A percentile compares a stretch with the other conserved stretches of the same genome.
Conservation (phyloP, 495 filamentous ascomycete species). For the Lineolata rhizophorae region DNA sequence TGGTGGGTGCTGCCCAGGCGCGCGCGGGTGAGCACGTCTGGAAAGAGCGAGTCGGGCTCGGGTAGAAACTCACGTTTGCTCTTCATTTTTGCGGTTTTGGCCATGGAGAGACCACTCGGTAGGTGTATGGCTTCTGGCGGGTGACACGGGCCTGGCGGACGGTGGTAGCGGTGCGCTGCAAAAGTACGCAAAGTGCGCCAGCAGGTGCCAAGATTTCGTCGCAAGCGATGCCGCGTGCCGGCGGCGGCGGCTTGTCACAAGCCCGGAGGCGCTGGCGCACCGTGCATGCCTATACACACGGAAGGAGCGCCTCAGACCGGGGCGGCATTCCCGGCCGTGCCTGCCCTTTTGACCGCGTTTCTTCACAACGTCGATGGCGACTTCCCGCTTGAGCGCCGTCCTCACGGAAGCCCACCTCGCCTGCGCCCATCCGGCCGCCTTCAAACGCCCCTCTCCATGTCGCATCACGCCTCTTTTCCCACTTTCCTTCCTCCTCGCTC, state of each 20-base stretch:
- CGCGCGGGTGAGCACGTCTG: neutral
- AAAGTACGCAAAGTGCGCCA: neutral
- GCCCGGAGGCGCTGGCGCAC: neutral
- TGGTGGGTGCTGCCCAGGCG: conserved; percentile 13
- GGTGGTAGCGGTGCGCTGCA: no score
- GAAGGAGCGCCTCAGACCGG: no score
- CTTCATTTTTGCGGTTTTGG: conserved; percentile 12
- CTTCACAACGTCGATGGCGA: no score
- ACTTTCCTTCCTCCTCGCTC: no score
- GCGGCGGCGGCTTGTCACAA: neutral
- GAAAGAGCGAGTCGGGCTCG: neutral
- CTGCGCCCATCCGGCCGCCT: no score
- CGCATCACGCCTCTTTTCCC: no score
- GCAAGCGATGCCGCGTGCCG: neutral
- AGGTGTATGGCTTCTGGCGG: neutral
- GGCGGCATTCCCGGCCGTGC: no score
- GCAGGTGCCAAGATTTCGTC: neutral
- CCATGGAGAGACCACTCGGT: conserved; percentile 3
- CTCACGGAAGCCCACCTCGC: no score
- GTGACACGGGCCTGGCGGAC: neutral
- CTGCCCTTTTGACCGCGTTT: no score
- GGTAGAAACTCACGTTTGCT: conserved; percentile 5
- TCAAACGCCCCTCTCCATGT: no score
- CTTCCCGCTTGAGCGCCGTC: no score
- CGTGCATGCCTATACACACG: no score